Conservation (phyloP, 495 filamentous ascomycete species). For the Viridothelium virens region DNA sequence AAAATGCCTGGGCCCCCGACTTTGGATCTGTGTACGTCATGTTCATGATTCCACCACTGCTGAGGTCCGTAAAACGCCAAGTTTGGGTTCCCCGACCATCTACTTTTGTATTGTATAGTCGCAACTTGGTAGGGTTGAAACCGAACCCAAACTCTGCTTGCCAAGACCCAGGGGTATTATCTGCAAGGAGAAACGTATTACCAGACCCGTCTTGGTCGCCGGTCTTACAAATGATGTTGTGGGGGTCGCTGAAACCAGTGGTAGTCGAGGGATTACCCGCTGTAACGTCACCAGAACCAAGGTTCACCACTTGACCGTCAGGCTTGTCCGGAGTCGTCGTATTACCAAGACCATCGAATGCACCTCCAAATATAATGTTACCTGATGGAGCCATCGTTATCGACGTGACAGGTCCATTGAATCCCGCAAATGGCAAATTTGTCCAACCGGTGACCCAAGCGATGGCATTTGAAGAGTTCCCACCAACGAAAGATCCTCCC, state of each 20-base stretch:
- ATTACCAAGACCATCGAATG: slow-evolving; percentile 88
- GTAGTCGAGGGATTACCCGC: slow-evolving; percentile 51
- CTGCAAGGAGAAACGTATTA: slow-evolving; percentile 76
- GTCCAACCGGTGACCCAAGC: slow-evolving; percentile 77
- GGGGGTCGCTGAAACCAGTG: slow-evolving; percentile 66
- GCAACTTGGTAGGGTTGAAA: slow-evolving; percentile 75
- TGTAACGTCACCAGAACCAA: slow-evolving; percentile 66
- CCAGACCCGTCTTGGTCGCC: slow-evolving; percentile 54
- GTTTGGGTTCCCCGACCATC: slow-evolving; percentile 79
- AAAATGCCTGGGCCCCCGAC: slow-evolving; percentile 51
- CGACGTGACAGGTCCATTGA: slow-evolving; percentile 86
- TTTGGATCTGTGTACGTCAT: slow-evolving; percentile 76
- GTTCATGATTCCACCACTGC: slow-evolving; percentile 91
- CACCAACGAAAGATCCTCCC: slow-evolving; percentile 73
- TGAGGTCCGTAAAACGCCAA: slow-evolving; percentile 74
- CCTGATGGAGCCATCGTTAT: slow-evolving; percentile 72
- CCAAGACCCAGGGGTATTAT: slow-evolving; percentile 77
- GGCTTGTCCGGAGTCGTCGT: slow-evolving; percentile 52
- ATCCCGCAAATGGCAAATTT: slow-evolving; percentile 81
- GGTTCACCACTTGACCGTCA: slow-evolving; percentile 70
- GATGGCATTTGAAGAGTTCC: slow-evolving; percentile 80
- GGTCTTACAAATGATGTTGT: slow-evolving; percentile 77
- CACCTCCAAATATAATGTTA: slow-evolving; percentile 84
- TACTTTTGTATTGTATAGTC: slow-evolving; percentile 81
- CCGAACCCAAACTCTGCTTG: slow-evolving; percentile 71